Evolutionary conservation across 257 asterid species (phyloP).

Genomic region (Solanum peruvianum): DNA sequence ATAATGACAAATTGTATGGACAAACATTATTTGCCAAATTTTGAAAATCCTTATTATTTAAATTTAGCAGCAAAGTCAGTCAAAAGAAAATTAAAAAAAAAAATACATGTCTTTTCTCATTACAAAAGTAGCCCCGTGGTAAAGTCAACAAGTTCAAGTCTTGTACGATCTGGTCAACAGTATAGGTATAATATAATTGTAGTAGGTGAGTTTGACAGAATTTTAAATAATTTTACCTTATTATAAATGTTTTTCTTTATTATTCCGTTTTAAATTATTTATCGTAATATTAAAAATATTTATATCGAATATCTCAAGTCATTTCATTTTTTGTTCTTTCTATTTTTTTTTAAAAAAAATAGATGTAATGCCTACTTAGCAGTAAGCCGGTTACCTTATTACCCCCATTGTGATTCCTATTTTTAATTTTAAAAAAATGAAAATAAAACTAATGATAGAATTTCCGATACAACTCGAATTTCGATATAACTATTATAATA

Average conservation of each 20-base stretch:
- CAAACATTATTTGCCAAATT: too few species aligned
- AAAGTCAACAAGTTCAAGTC: background rate
- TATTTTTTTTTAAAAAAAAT: background rate
- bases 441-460: background rate
- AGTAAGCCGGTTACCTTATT: background rate
- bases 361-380: background rate
- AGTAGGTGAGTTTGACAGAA: background rate
- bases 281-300: background rate
- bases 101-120: background rate
- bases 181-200: background rate
- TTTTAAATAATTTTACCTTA: background rate
- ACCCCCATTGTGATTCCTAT: background rate
- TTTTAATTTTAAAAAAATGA: background rate
- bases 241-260: background rate
- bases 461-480: background rate
- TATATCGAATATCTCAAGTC: background rate
- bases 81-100: background rate
- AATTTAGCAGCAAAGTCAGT: background rate
- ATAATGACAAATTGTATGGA: too few species aligned
- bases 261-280: background rate
- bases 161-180: background rate
- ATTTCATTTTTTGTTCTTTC: background rate
- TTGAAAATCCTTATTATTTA: background rate
- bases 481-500: too few species aligned
- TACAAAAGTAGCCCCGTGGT: background rate